Base-by-base conservation (phyloP, 805 yeast species). In the Teunomyces atbi region DNA sequence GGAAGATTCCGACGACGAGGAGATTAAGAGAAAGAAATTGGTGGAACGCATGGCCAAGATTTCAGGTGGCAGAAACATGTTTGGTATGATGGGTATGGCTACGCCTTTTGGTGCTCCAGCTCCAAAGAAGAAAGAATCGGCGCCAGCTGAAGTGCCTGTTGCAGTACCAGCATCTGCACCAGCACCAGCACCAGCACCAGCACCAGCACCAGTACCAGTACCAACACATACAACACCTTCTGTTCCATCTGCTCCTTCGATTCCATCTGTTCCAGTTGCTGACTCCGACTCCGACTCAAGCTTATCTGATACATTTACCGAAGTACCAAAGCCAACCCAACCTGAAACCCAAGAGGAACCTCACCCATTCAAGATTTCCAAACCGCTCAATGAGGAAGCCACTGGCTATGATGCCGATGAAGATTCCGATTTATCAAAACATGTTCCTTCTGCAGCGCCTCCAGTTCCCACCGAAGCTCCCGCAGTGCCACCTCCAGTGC, bases 41-140 rank as follows among this genome's bases (percentile, higher is more conserved):
- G 83, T 95, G 16, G 97, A 87, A 52, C 79, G 97, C 50, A 92
- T 92, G 97, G 98, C 99, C n/a, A 88, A 84, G 57, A 77, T 92
- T 15, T 86, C 97, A 0, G 96, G 96, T 16, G 90, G 90, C 4
- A 77, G 86, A 68, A 84, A 87, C 47, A 79, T 86, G 83, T 77
- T 83, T 65, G 91, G 90, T 37, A 80, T 80, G 84, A 76, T 79
- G 81, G 83, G 83, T 2, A 69, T 71, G 73, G 56, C 77, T 50
- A 60, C 71, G 15, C 71, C 69, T 5, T 73, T 63, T 48, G 74
- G 76, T 3, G 55, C 49, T 0, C 53, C 64, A 7, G 45, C 49
- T 6, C 42, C 53, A 41, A 27, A 44, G 36, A 42, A 51, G 45
- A 20, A 23, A 28, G 29, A 38, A 36, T 27, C 18, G 13, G 32